Evolutionary conservation across 352 stramenopile species (phyloP).

Genomic region (Aphanomyces euteiches): DNA sequence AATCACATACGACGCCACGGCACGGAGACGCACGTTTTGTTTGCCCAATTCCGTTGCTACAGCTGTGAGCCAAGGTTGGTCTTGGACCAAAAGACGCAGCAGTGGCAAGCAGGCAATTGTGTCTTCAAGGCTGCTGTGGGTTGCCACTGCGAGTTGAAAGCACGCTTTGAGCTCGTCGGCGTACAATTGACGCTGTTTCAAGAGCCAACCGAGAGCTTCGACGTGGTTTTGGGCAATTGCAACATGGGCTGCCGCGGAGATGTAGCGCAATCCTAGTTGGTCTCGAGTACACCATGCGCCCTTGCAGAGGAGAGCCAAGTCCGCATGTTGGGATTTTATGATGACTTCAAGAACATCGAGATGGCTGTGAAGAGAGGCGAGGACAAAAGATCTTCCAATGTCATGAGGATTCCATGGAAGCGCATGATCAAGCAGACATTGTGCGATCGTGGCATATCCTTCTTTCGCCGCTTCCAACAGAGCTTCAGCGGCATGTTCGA

Average conservation of each 20-base stretch:
- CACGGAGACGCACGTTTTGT: not conserved
- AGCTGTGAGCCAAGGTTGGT: not conserved
- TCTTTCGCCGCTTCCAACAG: slow-evolving; percentile 2
- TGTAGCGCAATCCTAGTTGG: slow-evolving; percentile 1
- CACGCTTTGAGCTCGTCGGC: not conserved
- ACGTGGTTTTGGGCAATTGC: not conserved
- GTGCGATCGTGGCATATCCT: slow-evolving; percentile 3
- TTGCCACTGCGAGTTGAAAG: not conserved
- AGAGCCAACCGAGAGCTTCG: not conserved
- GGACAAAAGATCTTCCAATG: not conserved
- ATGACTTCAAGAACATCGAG: not conserved
- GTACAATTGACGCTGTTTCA: not conserved
- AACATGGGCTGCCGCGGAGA: not conserved
- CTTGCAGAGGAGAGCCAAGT: not conserved
- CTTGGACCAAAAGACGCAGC: not conserved
- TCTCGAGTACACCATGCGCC: slow-evolving; percentile 5
- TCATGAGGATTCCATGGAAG: not conserved
- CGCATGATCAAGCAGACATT: not conserved
- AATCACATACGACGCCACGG: not conserved
- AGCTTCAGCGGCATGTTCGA: not conserved
- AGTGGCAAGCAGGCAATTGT: not conserved
- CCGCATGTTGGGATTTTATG: not conserved
- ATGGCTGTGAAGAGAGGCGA: slow-evolving; percentile 1
- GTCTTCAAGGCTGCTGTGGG: not conserved
- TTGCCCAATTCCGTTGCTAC: not conserved